Evolutionary conservation across 192 early-diverging fungal species (phyloP), one percentile per base, ranked within the genome.

Genomic region (Physocladia obscura): DNA sequence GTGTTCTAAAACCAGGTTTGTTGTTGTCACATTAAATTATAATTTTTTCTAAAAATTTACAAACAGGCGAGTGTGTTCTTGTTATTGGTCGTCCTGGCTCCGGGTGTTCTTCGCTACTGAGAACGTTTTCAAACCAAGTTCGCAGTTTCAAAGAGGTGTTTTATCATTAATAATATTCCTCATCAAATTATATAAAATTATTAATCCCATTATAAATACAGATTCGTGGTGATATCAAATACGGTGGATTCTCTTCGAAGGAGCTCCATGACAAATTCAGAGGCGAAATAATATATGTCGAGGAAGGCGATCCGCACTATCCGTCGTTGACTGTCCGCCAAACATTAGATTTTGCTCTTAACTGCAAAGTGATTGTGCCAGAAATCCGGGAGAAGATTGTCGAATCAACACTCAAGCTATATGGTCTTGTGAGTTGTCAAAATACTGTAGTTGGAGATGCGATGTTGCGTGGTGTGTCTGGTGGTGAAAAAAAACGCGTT

Each of bases 401-500:
- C 40, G 81, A 86, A 51, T 64, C 87, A n/a, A 57, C 62, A n/a
- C 55, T 77, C 13, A 50, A 57, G 22, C 34, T 77, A 51, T 73
- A 76, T 31, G 79, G 79, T 0, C 48, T 81, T 11, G 34, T 40
- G 22, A 69, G 59, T 13, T 72, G 70, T 49, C 58, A 61, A n/a
- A 71, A 81, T 62, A 81, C 79, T 15, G 63, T 49, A 4, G 83
- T 94, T 49, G 93, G 93, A 57, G 79, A 88, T 19, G 88, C 90
- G 44, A 79, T 81, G 8, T 83, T 85, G 64, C 67, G 89, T 63
- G 93, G 93, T 67, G 89, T 94, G 39, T 90, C 88, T 44, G 84
- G 92, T 3, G 92, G 92, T 57, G 89, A 96, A 75, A 91, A 92
- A 74, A 96, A 96, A 81, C 90, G 81, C 24, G 79, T 96, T 47